Evolutionary conservation across 2,329 filamentous ascomycete genomes (phyloP).

Genomic region (Arachnomyces sp.): DNA sequence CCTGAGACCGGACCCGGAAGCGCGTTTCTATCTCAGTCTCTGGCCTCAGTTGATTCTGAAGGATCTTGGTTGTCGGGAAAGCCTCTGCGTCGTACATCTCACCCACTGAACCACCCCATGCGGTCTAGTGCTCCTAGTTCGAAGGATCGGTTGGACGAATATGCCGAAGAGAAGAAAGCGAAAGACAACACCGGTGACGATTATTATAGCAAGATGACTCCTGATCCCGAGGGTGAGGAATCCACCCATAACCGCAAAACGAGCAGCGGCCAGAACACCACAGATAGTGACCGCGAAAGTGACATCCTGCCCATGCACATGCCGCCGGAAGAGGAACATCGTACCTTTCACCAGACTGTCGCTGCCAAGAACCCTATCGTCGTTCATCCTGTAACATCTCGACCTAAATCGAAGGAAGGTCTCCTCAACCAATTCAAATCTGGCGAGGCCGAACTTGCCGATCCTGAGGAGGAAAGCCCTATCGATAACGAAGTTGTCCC

Average conservation of each 20-base stretch:
- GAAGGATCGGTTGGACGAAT: constrained; percentile 43
- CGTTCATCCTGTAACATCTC: constrained; percentile 48
- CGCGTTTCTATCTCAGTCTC: constrained; percentile 62
- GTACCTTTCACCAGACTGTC: constrained; percentile 45
- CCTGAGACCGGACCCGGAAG: constrained; percentile 45
- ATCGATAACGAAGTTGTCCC: constrained; percentile 22
- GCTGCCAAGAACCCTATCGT: constrained; percentile 53
- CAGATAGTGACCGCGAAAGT: constrained; percentile 45
- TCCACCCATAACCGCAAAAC: constrained; percentile 5
- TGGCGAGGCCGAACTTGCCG: constrained; percentile 24
- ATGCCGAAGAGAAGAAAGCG: constrained; percentile 39
- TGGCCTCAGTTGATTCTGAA: constrained; percentile 92
- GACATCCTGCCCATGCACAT: constrained; percentile 15
- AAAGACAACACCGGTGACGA: constrained; percentile 45
- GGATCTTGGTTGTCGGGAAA: constrained; percentile 90
- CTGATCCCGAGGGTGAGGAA: constrained; percentile 43
- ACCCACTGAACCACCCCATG: constrained; percentile 24
- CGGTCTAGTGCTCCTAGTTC: constrained; percentile 37
- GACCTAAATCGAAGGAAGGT: constrained; percentile 56
- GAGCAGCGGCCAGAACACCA: constrained; percentile 16
- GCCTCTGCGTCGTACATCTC: constrained; percentile 44
- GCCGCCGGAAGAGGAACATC: constrained; percentile 13
- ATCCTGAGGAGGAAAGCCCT: constrained; percentile 26
- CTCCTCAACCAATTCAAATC: constrained; percentile 47
- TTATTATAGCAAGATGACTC: constrained; percentile 58